Base-by-base conservation (phyloP, 345 rosid genomes). In the Microthlaspi erraticum region DNA sequence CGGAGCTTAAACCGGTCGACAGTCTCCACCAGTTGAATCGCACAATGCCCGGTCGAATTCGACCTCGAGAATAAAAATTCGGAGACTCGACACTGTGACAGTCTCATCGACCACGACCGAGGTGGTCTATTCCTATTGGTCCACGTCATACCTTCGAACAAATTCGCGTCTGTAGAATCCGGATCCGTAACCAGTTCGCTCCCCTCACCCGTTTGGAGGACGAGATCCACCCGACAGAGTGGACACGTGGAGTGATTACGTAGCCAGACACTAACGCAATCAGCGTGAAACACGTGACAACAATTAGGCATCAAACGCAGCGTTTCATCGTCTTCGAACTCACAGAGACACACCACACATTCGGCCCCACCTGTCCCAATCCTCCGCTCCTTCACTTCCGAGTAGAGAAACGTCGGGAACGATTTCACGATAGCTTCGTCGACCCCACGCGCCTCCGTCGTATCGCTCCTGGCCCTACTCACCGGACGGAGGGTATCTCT, bases 281-380 rank as follows among this genome's bases (percentile, higher is more conserved):
- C 87, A 11, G 76, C 71, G 29, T 92, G 96, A 57, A 88, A 92
- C 60, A 88, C 96, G 73, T 92, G 98, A 55, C 68, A 70, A 53
- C 98, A 92, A 52, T 71, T 77, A 17, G 96, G 96, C 37, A 89
- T 79, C 61, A 92, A 76, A 73, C 94, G 86, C 82, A 92, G 80
- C 67, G 80, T 81, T 58, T 92, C 86, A 4, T 83, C 77, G 41
- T 89, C 95, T 73, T 83, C 83, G 58, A 92, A 90, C 79, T 92
- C 98, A 64, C 82, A 83, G 5, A 92, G 58, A 79, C 96, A 92
- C 26, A 92, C 90, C 11, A 87, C 95, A 69, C 98, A 92, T 66
- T 89, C 95, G 6, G 81, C 77, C 20, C 83, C 72, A 12, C 61
- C 84, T 57, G 77, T 82, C 42, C 89, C 91, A 9, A 85, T 74